phyloP scores from a whole-genome alignment of 2,329 filamentous ascomycete genomes.

The Xylaria sp. region DNA sequence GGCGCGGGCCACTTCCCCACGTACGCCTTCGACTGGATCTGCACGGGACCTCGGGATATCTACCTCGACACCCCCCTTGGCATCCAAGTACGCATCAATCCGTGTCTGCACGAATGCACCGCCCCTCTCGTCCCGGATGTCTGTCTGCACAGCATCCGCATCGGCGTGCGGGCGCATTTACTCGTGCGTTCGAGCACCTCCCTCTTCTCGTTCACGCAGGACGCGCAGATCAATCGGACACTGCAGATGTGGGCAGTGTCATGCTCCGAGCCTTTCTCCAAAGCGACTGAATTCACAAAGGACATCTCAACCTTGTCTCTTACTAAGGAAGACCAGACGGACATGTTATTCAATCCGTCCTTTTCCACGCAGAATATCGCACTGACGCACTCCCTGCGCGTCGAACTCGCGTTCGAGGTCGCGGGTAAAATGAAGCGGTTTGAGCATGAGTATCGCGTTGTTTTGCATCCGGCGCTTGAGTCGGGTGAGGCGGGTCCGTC shows the following conservation, averaged over 20 bases:
- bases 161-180: slow-evolving; percentile 5
- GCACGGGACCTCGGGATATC: slow-evolving; percentile 5
- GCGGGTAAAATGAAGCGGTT: slow-evolving; percentile 1
- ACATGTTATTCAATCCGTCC: background rate
- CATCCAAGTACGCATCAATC: slow-evolving; percentile 12
- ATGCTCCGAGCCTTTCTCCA: slow-evolving; percentile 10
- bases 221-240: slow-evolving; percentile 1
- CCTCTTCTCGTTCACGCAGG: background rate
- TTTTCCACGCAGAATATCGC: slow-evolving; percentile 17
- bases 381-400: background rate
- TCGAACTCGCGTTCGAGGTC: slow-evolving; percentile 11
- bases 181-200: slow-evolving; percentile 2
- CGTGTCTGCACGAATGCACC: slow-evolving; percentile 10
- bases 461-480: slow-evolving; percentile 11
- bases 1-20: slow-evolving; percentile 13
- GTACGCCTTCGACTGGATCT: slow-evolving; percentile 18
- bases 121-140: slow-evolving; percentile 14
- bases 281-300: slow-evolving; percentile 12
- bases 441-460: slow-evolving; percentile 1
- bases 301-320: slow-evolving; percentile 8
- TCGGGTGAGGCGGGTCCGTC: background rate
- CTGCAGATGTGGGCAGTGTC: background rate
- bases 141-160: slow-evolving; percentile 4
- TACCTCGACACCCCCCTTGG: slow-evolving; percentile 8
- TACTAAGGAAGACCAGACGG: background rate